Conservation (phyloP, 371 early-diverging fungal genomes). For the Mucor ambiguus region DNA sequence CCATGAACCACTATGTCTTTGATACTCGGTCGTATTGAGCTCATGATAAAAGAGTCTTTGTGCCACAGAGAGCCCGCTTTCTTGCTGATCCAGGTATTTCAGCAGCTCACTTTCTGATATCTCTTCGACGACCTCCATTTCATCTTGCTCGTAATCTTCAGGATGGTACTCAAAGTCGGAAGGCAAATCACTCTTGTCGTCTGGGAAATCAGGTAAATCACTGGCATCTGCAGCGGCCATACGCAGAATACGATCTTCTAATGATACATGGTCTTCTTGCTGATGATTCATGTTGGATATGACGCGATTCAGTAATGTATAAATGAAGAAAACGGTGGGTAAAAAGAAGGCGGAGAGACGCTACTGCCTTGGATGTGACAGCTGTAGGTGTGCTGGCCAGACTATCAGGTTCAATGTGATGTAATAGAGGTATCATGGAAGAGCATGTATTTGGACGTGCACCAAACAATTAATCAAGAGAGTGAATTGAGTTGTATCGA, state of each 20-base stretch:
- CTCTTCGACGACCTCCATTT: constrained; percentile 53
- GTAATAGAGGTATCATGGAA: background rate
- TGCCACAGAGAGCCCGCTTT: constrained; percentile 47
- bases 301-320: background rate
- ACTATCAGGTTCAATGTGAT: background rate
- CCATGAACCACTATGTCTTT: constrained; percentile 25
- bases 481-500: no score
- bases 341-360: background rate
- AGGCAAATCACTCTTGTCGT: constrained; percentile 60
- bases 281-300: background rate
- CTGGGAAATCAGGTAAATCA: constrained; percentile 59
- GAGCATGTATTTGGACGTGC: no score
- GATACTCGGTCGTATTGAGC: constrained; percentile 42
- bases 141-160: constrained; percentile 47
- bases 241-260: constrained; percentile 43
- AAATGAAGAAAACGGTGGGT: background rate
- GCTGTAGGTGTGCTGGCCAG: background rate
- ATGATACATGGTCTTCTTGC: background rate
- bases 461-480: background rate
- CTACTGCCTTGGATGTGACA: background rate
- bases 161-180: constrained; percentile 65
- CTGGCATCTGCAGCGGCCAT: constrained; percentile 20
- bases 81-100: constrained; percentile 51
- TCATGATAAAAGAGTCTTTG: constrained; percentile 56
- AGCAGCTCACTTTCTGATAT: constrained; percentile 59